phyloP scores from a whole-genome alignment of 805 yeast species.

The Candida patagonica region DNA sequence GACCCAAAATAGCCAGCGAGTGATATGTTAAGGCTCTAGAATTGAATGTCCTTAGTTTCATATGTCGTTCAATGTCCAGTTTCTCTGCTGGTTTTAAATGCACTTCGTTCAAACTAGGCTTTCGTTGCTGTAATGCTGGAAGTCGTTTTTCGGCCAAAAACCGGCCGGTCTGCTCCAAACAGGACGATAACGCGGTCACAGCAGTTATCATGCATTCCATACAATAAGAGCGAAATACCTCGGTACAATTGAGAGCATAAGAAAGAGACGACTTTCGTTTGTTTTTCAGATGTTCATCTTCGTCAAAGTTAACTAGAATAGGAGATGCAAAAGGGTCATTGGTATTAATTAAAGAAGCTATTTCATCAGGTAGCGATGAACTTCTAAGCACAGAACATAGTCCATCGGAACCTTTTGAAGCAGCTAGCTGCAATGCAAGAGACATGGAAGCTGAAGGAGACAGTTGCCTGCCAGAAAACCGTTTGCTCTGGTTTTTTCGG shows the following conservation, averaged over 20 bases:
- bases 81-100: not conserved
- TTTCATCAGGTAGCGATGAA: slow-evolving; percentile 2
- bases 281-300: not conserved
- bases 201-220: no score
- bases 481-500: slow-evolving; percentile 4
- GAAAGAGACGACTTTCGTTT: not conserved
- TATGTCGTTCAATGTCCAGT: not conserved
- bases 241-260: not conserved
- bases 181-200: no score
- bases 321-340: slow-evolving; percentile 8
- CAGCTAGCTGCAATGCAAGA: slow-evolving; percentile 13
- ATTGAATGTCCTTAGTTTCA: not conserved
- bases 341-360: not conserved
- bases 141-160: no score
- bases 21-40: not conserved
- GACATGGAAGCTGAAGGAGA: slow-evolving; percentile 9
- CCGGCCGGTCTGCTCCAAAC: no score
- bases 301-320: not conserved
- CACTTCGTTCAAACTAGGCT: not conserved
- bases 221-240: no score
- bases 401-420: slow-evolving; percentile 6
- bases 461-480: slow-evolving; percentile 10
- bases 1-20: not conserved
- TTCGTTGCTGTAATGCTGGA: not conserved
- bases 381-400: not conserved